Percentiles rank a stretch among this genome's conserved stretches.
These are phyloP conservation scores for Aspergillus viridinutans DNA, from an alignment of 2,329 filamentous ascomycete genomes.

Conservation along the genomic window DNA sequence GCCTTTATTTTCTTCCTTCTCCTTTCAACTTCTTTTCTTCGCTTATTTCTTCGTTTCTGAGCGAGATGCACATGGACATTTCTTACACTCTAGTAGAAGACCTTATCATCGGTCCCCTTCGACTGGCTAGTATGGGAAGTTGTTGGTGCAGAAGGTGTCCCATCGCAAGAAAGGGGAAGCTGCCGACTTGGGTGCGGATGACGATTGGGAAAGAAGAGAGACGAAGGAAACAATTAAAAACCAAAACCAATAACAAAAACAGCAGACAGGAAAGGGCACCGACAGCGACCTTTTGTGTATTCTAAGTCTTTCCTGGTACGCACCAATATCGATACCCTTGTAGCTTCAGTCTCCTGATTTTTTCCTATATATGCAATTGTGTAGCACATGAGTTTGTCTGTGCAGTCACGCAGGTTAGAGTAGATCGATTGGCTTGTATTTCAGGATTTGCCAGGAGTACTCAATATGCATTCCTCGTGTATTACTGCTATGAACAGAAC, in stretches of 20 bases:
- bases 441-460: not conserved
- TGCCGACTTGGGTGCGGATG: constrained; percentile 1
- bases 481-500: not conserved
- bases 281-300: constrained; percentile 21
- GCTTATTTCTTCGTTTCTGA: constrained; percentile 8
- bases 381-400: not conserved
- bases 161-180: not conserved
- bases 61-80: constrained; percentile 10
- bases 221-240: constrained; percentile 4
- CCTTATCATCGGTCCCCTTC: not conserved
- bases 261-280: constrained; percentile 6
- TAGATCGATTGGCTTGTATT: not conserved
- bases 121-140: constrained; percentile 5
- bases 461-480: not conserved
- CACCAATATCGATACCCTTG: constrained; percentile 35
- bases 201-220: constrained; percentile 12
- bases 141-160: constrained; percentile 4
- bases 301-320: constrained; percentile 23
- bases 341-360: constrained; percentile 21
- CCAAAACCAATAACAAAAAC: constrained; percentile 13
- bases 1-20: constrained; percentile 6
- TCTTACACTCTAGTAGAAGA: not conserved
- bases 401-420: not conserved
- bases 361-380: not conserved
- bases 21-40: not conserved